Percentiles rank a stretch among this genome's conserved stretches.
phyloP scores from a whole-genome alignment of 352 stramenopile species.

The Globisporangium emineosum region DNA sequence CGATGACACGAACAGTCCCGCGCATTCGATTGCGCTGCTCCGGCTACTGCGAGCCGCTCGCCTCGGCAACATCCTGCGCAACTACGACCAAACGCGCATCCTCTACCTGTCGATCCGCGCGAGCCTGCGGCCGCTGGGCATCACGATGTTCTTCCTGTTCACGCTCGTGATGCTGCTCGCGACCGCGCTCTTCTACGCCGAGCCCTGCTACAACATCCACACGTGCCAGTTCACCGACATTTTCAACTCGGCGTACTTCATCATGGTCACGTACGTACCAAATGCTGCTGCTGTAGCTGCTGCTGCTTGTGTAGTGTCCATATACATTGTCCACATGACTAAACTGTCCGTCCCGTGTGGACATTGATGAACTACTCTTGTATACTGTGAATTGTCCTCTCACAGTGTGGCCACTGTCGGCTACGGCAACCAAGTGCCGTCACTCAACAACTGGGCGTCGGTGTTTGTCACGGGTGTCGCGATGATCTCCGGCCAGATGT shows the following conservation, averaged over 20 bases:
- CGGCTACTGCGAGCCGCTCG: constrained; percentile 51
- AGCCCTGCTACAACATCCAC: constrained; percentile 73
- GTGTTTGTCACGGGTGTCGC: constrained; percentile 48
- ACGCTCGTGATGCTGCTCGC: constrained; percentile 73
- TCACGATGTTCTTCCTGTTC: constrained; percentile 77
- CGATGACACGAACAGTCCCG: constrained; percentile 15
- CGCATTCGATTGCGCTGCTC: constrained; percentile 36
- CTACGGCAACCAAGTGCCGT: constrained; percentile 67
- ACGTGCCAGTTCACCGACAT: constrained; percentile 83
- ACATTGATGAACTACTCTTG: neutral
- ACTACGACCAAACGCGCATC: constrained; percentile 61
- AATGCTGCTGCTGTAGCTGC: no score
- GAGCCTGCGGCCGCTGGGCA: constrained; percentile 51
- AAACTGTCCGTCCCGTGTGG: neutral
- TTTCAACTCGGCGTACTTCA: constrained; percentile 82
- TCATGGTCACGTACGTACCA: constrained; percentile 78
- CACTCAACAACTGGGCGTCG: constrained; percentile 47
- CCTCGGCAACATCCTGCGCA: constrained; percentile 46
- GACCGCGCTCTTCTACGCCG: constrained; percentile 70
- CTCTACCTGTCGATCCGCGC: constrained; percentile 50
- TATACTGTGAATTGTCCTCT: constrained; percentile 1
- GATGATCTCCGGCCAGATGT: constrained; percentile 81
- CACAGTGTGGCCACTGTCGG: constrained; percentile 72
- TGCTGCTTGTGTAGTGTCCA: neutral
- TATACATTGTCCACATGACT: neutral